Conservation (phyloP, 2,329 filamentous ascomycete species). For the Hypoxylon sp. region DNA sequence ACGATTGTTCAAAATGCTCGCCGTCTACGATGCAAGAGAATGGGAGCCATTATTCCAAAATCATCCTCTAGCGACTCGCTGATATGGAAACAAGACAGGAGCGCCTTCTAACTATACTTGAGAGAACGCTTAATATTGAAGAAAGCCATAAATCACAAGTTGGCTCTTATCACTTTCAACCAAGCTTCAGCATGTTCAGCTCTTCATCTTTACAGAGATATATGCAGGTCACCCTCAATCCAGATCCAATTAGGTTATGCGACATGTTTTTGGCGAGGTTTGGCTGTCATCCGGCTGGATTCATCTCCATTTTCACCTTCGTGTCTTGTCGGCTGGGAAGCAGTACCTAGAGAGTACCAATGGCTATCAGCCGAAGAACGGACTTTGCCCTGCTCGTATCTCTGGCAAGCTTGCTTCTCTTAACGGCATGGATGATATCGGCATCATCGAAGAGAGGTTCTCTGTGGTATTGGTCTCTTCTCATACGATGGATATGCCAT, state of each 20-base stretch:
- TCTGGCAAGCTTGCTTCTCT: slow-evolving; percentile 21
- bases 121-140: background rate
- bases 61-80: slow-evolving; percentile 7
- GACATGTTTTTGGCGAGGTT: slow-evolving; percentile 29
- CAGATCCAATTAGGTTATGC: slow-evolving; percentile 21
- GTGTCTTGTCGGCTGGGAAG: slow-evolving; percentile 23
- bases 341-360: slow-evolving; percentile 4
- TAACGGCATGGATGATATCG: slow-evolving; percentile 14
- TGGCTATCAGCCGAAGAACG: slow-evolving; percentile 5
- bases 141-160: background rate
- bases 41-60: background rate
- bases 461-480: slow-evolving; percentile 24
- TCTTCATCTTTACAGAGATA: slow-evolving; percentile 21
- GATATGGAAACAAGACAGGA: slow-evolving; percentile 16
- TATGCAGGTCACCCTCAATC: slow-evolving; percentile 16
- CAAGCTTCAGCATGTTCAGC: slow-evolving; percentile 6
- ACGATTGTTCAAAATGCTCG: slow-evolving; percentile 5
- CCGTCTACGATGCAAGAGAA: background rate
- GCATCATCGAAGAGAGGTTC: slow-evolving; percentile 29
- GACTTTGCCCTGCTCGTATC: slow-evolving; percentile 27
- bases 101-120: slow-evolving; percentile 8
- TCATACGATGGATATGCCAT: slow-evolving; percentile 19
- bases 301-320: slow-evolving; percentile 31
- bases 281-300: slow-evolving; percentile 26
- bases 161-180: background rate